phyloP scores from a whole-genome alignment of 2,329 filamentous ascomycete genomes.

The Rhynchosporium agropyri region DNA sequence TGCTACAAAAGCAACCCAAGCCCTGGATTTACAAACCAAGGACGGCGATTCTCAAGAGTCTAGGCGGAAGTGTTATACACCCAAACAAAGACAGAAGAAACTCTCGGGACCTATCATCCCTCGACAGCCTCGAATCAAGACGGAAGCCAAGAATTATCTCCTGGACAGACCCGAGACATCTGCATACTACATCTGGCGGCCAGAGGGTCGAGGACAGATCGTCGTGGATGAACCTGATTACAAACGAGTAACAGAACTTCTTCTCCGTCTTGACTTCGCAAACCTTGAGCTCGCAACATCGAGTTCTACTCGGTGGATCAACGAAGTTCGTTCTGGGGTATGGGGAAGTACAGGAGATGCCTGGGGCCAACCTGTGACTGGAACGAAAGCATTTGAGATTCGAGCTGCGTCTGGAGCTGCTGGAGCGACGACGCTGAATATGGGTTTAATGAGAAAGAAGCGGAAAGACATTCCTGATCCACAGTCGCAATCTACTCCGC shows the following conservation, averaged over 20 bases:
- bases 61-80: conserved; percentile 28
- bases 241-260: conserved; percentile 66
- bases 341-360: conserved; percentile 42
- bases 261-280: conserved; percentile 75
- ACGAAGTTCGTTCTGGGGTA: conserved; percentile 59
- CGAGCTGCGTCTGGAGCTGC: conserved; percentile 26
- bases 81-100: conserved; percentile 46
- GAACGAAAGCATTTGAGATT: conserved; percentile 44
- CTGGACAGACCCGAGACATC: conserved; percentile 55
- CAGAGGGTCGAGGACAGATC: conserved; percentile 61
- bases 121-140: conserved; percentile 67
- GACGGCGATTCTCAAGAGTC: conserved; percentile 18
- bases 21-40: conserved; percentile 25
- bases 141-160: conserved; percentile 53
- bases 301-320: conserved; percentile 71
- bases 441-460: conserved; percentile 54
- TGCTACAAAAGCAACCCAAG: conserved; percentile 29
- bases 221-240: conserved; percentile 67
- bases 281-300: conserved; percentile 62
- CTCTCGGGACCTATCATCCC: conserved; percentile 64
- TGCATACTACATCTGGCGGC: conserved; percentile 67
- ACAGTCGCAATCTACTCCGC: conserved; percentile 17
- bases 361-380: conserved; percentile 57
- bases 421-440: conserved; percentile 44
- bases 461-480: conserved; percentile 44